Evolutionary conservation across 257 asterid species (phyloP).

Genomic region (Solanum acaule): DNA sequence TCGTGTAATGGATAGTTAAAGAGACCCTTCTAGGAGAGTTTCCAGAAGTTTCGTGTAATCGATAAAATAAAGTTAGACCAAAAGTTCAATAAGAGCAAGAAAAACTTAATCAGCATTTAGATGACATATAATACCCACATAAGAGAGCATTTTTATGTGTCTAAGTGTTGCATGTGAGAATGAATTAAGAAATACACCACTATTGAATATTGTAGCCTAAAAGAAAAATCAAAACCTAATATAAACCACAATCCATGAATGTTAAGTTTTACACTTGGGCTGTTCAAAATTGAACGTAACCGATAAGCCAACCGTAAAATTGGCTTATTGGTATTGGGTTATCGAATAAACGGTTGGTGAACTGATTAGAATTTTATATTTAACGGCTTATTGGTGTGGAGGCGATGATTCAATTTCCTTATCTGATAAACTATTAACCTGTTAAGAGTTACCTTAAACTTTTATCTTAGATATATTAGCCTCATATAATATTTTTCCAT

Average conservation of each 20-base stretch:
- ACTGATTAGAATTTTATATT: neutral
- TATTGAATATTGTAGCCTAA: neutral
- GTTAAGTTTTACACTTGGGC: neutral
- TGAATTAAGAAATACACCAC: neutral
- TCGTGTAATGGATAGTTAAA: neutral
- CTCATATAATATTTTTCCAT: neutral
- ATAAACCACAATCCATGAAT: neutral
- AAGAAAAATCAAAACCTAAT: neutral
- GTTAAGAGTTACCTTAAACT: neutral
- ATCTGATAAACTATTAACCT: neutral
- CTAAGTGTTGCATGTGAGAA: neutral
- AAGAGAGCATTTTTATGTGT: neutral
- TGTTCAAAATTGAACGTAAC: neutral
- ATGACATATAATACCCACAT: neutral
- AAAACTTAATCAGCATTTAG: neutral
- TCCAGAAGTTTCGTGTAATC: neutral
- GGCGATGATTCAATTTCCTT: neutral
- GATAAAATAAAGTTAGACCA: neutral
- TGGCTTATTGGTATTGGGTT: neutral
- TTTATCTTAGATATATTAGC: neutral
- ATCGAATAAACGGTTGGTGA: neutral
- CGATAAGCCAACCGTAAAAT: neutral
- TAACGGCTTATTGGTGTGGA: neutral
- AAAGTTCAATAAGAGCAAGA: neutral
- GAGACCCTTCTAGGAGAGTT: neutral